Percentiles rank a stretch among this genome's conserved stretches.
Evolutionary conservation across 805 yeast species (phyloP).

Genomic region (Yarrowia yakushimensis): DNA sequence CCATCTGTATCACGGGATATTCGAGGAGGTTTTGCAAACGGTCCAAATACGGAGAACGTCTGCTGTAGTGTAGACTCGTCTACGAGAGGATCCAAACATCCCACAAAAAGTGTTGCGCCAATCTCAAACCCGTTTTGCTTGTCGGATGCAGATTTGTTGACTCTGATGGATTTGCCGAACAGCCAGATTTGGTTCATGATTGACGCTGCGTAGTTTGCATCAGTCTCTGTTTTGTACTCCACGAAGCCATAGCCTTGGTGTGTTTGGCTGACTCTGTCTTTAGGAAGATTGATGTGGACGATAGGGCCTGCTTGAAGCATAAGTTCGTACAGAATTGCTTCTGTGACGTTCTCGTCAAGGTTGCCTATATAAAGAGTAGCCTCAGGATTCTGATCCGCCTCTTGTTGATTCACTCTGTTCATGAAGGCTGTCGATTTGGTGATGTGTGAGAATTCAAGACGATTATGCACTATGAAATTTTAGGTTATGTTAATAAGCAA

Average conservation of each 20-base stretch:
- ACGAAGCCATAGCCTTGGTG: constrained; percentile 91
- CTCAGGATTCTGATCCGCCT: constrained; percentile 53
- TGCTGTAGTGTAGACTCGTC: constrained; percentile 55
- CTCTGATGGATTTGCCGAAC: constrained; percentile 57
- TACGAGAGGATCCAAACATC: constrained; percentile 62
- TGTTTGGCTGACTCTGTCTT: constrained; percentile 62
- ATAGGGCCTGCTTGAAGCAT: constrained; percentile 84
- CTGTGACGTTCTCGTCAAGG: constrained; percentile 70
- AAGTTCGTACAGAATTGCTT: constrained; percentile 70
- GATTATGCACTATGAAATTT: neutral
- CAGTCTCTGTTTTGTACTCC: constrained; percentile 57
- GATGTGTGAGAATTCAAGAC: neutral
- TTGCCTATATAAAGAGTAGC: constrained; percentile 78
- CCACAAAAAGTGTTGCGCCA: constrained; percentile 68
- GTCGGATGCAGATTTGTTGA: constrained; percentile 49
- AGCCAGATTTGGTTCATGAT: constrained; percentile 59
- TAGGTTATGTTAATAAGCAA: neutral
- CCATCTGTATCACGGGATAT: constrained; percentile 51
- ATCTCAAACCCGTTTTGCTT: constrained; percentile 39
- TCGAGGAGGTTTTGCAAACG: constrained; percentile 48
- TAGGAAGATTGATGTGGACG: constrained; percentile 65
- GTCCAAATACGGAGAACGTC: constrained; percentile 69
- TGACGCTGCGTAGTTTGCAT: constrained; percentile 65
- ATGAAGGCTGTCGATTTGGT: neutral
- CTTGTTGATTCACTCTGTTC: constrained; percentile 31